Evolutionary conservation across 768 basidiomycete genomes (phyloP).

Genomic region (Saitozyma podzolica): DNA sequence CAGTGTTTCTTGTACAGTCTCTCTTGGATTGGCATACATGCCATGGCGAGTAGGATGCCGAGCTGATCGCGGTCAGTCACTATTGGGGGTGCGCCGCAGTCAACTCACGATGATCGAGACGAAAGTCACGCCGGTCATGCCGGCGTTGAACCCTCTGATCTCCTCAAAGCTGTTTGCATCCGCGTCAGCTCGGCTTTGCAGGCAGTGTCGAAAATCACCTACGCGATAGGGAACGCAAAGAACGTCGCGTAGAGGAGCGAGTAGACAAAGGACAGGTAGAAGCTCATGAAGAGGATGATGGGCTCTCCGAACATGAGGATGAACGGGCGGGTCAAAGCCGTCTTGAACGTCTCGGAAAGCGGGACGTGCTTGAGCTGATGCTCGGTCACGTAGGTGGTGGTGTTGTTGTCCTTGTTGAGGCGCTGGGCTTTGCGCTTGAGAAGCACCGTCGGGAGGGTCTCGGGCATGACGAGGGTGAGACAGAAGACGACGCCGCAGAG

Average conservation of each 20-base stretch:
- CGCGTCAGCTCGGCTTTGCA: too few relatives aligned
- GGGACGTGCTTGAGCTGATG: conserved; percentile 34
- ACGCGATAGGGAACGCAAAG: conserved; percentile 38
- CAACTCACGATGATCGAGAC: conserved; percentile 31
- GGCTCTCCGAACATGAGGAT: conserved; percentile 37
- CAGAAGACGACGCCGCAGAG: conserved; percentile 22
- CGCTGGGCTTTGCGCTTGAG: conserved; percentile 38
- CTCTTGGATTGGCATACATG: conserved; percentile 36
- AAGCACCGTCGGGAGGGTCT: conserved; percentile 53
- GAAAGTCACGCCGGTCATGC: conserved; percentile 34
- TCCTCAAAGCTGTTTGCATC: conserved; percentile 23
- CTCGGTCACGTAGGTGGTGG: conserved; percentile 35
- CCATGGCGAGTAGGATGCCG: conserved; percentile 28
- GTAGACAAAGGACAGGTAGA: conserved; percentile 43
- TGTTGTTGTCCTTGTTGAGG: conserved; percentile 44
- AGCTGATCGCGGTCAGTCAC: conserved; percentile 9
- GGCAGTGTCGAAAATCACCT: too few relatives aligned
- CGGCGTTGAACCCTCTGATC: conserved; percentile 26
- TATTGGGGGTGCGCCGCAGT: not conserved
- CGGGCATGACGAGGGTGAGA: conserved; percentile 44
- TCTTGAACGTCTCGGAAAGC: conserved; percentile 55
- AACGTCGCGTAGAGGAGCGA: conserved; percentile 36
- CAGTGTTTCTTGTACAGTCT: conserved; percentile 25
- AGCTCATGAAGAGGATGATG: conserved; percentile 34
- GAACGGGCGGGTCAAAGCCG: conserved; percentile 69